A percentile compares a stretch with the other conserved stretches of the same genome.
These are phyloP conservation scores for Raddia distichophylla DNA, from an alignment of 176 grass and related monocot genomes.

Conservation along the genomic window DNA sequence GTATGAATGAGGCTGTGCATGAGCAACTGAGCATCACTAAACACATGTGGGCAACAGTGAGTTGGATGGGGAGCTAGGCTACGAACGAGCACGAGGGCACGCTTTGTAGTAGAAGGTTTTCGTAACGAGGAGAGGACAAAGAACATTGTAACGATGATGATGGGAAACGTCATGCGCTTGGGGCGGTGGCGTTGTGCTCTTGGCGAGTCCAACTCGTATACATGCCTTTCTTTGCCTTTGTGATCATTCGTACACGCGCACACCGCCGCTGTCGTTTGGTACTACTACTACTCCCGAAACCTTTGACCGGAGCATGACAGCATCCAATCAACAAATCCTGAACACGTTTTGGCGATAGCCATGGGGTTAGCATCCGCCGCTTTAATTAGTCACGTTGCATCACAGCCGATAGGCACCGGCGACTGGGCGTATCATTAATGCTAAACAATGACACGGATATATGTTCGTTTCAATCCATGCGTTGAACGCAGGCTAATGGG, in stretches of 20 bases:
- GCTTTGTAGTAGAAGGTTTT: neutral
- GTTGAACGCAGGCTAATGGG: neutral
- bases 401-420: neutral
- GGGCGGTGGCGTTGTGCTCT: neutral
- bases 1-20: no score
- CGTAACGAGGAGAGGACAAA: neutral
- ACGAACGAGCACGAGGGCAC: neutral
- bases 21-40: neutral
- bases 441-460: neutral
- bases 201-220: neutral
- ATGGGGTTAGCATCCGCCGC: neutral
- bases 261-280: neutral
- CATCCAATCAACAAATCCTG: neutral
- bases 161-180: no score
- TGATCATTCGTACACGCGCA: neutral
- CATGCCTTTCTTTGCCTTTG: no score
- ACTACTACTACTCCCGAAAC: neutral
- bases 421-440: neutral
- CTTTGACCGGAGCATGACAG: neutral
- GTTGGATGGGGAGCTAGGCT: neutral
- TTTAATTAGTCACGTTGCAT: neutral
- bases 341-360: constrained; percentile 7
- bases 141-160: neutral
- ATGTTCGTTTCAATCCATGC: neutral
- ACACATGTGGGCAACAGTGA: neutral